Evolutionary conservation across 1,284 basidiomycete genomes (phyloP).

Genomic region (Malassezia nana): DNA sequence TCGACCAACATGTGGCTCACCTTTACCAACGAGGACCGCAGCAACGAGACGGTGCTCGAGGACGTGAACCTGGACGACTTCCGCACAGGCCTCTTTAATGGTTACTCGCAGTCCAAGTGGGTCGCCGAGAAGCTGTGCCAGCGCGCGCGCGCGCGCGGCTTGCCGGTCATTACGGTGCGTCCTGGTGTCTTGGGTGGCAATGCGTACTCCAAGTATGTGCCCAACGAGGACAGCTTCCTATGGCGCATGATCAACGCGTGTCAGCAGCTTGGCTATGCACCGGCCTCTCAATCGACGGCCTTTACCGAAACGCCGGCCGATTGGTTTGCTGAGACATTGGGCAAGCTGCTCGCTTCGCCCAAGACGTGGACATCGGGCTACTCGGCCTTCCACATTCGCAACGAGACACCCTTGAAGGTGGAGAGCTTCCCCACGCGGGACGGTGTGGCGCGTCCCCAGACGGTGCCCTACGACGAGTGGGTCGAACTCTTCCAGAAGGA

Average conservation of each 20-base stretch:
- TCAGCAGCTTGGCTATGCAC: slow-evolving; percentile 12
- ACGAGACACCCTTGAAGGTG: not conserved
- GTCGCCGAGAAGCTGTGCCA: slow-evolving; percentile 46
- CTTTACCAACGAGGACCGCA: slow-evolving; percentile 38
- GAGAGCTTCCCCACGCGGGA: not conserved
- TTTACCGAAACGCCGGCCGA: slow-evolving; percentile 17
- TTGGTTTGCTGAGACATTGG: slow-evolving; percentile 19
- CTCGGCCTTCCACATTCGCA: slow-evolving; percentile 16
- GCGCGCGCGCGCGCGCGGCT: slow-evolving; percentile 37
- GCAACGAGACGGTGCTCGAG: slow-evolving; percentile 33
- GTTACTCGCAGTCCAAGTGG: slow-evolving; percentile 50
- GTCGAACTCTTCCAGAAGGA: slow-evolving; percentile 15
- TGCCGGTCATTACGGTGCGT: slow-evolving; percentile 44
- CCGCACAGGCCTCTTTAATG: slow-evolving; percentile 33
- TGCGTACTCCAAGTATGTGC: slow-evolving; percentile 20
- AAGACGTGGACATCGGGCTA: slow-evolving; percentile 11
- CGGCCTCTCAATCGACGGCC: not conserved
- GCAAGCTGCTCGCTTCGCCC: slow-evolving; percentile 12
- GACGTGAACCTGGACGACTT: slow-evolving; percentile 41
- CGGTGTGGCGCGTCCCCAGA: not conserved
- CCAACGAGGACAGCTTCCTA: slow-evolving; percentile 19
- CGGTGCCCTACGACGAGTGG: slow-evolving; percentile 15
- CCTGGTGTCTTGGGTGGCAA: slow-evolving; percentile 47
- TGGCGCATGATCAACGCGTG: slow-evolving; percentile 14
- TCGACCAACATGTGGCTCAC: slow-evolving; percentile 49